Evolutionary conservation across 352 stramenopile genomes (phyloP), one percentile per base, ranked within the genome.

Genomic region (Phytophthora agathidicida): DNA sequence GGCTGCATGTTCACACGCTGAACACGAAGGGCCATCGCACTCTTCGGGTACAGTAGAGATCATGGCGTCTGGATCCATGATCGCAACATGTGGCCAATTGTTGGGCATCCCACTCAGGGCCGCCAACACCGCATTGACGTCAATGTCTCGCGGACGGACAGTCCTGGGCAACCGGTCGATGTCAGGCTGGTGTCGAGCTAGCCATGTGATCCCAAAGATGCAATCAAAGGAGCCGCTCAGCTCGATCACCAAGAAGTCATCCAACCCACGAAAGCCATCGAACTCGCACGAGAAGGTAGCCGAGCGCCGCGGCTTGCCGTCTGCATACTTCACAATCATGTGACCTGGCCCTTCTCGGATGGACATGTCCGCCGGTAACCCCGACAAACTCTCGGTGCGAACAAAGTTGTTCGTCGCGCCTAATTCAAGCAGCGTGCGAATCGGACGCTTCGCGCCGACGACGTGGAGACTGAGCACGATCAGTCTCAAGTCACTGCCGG

Each of bases 191-290:
- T 75, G 70, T 7, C 44, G 42, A n/a, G 45, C 43, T 1, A 73
- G 38, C 56, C 65, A 75, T 23, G 47, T 43, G 36, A 77, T 68
- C 0, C 62, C 63, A 14, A 75, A 61, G 33, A 80, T 60, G 31
- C 52, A 71, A 26, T 75, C 48, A 16, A 65, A 75, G 3, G 46
- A 51, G 1, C 47, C 50, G n/a, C 36, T 45, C 23, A 73, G 22
- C 2, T 81, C 54, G n/a, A 77, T 65, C 5, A 81, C 53, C 10
- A 65, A 27, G 30, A 81, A 76, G 0, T 68, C 52, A 10, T 69
- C 55, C 2, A 17, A 54, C 7, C 30, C 13, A 5, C 3, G 4
- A 13, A 73, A 70, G 1, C 54, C 60, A 17, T 71, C 65, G 26
- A 74, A 46, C 24, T 37, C 22, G 32, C 65, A 72, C 8, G 26